phyloP scores from a whole-genome alignment of 169 alveolate genomes.

The Plasmodium gonderi region DNA sequence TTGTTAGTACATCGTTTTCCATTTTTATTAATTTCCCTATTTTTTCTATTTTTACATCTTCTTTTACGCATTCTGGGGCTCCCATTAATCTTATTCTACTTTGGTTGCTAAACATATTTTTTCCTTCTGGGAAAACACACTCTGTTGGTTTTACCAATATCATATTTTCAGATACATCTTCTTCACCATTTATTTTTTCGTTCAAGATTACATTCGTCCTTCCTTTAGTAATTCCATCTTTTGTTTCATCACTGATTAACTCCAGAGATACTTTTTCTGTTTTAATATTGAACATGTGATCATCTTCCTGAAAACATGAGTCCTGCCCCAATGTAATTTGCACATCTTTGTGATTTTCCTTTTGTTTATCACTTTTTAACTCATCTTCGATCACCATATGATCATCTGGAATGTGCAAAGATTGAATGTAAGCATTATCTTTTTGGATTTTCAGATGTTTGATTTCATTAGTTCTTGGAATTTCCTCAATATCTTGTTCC shows the following conservation, averaged over 20 bases:
- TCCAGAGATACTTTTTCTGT: not conserved
- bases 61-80: slow-evolving; percentile 40
- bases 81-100: slow-evolving; percentile 71
- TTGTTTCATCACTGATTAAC: not conserved
- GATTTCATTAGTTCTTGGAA: not conserved
- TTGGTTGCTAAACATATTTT: not conserved
- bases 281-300: not conserved
- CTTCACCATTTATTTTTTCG: not conserved
- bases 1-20: slow-evolving; percentile 40
- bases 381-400: not conserved
- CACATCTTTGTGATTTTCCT: not conserved
- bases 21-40: slow-evolving; percentile 53
- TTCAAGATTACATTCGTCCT: not conserved
- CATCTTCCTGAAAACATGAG: too few relatives aligned
- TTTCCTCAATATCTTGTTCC: not conserved
- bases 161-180: not conserved
- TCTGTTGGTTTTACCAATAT: not conserved
- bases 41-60: slow-evolving; percentile 35
- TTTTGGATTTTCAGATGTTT: not conserved
- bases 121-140: not conserved
- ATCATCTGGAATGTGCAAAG: not conserved
- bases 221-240: not conserved
- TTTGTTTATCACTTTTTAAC: not conserved
- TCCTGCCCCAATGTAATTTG: not conserved
- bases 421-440: not conserved